Percentiles rank a stretch among this genome's conserved stretches.
These are phyloP conservation scores for Ilex asprella DNA, from an alignment of 257 asterid species.

Conservation along the genomic window DNA sequence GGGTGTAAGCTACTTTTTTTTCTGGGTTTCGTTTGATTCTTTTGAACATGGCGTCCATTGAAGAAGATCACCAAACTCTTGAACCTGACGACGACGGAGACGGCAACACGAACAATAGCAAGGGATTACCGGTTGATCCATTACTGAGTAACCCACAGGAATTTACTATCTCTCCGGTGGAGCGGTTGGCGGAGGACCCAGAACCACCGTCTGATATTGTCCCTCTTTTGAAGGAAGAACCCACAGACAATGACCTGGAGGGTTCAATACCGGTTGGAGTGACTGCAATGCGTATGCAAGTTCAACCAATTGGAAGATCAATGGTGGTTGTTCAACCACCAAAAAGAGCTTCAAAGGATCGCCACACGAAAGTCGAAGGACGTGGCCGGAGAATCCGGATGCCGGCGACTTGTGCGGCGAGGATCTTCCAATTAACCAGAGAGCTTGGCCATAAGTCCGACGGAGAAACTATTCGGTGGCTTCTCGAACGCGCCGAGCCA, in stretches of 20 bases:
- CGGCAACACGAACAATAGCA: neutral
- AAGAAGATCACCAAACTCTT: conserved; percentile 24
- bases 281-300: neutral
- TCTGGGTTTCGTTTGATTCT: neutral
- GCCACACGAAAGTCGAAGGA: conserved; percentile 87
- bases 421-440: conserved; percentile 65
- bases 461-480: conserved; percentile 80
- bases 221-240: conserved; percentile 42
- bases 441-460: conserved; percentile 80
- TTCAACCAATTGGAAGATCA: neutral
- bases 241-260: conserved; percentile 25
- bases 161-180: conserved; percentile 45
- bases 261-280: conserved; percentile 16
- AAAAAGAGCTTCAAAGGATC: conserved; percentile 63
- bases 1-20: no score
- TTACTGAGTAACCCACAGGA: conserved; percentile 35
- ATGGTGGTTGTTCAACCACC: conserved; percentile 20
- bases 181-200: conserved; percentile 10
- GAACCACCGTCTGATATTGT: conserved; percentile 11
- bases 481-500: conserved; percentile 74
- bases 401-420: conserved; percentile 77
- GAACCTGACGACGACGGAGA: conserved; percentile 27
- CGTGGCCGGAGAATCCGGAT: conserved; percentile 80
- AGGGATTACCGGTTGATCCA: conserved; percentile 31
- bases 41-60: conserved; percentile 7